phyloP scores from a whole-genome alignment of 768 basidiomycete genomes.

The Psilocybe cubensis region DNA sequence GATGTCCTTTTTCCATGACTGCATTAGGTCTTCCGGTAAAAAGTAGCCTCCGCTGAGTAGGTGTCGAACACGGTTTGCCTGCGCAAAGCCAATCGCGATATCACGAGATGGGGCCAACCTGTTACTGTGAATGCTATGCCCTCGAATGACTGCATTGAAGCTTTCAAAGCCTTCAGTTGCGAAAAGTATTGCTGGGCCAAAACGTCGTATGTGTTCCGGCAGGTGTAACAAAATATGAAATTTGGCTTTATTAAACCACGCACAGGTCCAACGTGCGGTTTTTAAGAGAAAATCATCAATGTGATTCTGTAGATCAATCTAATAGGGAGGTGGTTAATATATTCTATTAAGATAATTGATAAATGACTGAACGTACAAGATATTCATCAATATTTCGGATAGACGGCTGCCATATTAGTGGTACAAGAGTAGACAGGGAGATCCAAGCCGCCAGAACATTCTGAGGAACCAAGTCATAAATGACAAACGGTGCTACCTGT shows the following conservation, averaged over 20 bases:
- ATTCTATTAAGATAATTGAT: no score
- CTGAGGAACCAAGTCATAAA: conserved; percentile 36
- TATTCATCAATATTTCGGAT: conserved; percentile 37
- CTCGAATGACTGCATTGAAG: conserved; percentile 40
- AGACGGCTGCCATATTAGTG: conserved; percentile 42
- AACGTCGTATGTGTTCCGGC: conserved; percentile 35
- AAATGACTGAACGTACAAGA: no score
- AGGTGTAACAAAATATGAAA: conserved; percentile 46
- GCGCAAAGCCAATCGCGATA: conserved; percentile 29
- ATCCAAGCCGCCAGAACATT: conserved; percentile 34
- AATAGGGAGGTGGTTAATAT: no score
- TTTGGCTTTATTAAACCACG: conserved; percentile 48
- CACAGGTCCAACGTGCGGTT: conserved; percentile 28
- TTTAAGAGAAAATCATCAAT: conserved; percentile 40
- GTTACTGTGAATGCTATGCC: conserved; percentile 36
- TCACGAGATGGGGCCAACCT: conserved; percentile 34
- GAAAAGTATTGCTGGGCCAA: conserved; percentile 47
- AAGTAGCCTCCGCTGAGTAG: conserved; percentile 26
- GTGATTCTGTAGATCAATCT: conserved; percentile 26
- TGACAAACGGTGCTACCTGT: conserved; percentile 39
- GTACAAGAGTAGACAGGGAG: conserved; percentile 32
- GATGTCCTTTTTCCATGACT: not conserved
- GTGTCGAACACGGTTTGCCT: conserved; percentile 27
- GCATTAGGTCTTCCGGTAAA: not conserved
- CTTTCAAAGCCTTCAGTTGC: conserved; percentile 47